Conservation (phyloP, 345 rosid species). For the Trapa bicornis region DNA sequence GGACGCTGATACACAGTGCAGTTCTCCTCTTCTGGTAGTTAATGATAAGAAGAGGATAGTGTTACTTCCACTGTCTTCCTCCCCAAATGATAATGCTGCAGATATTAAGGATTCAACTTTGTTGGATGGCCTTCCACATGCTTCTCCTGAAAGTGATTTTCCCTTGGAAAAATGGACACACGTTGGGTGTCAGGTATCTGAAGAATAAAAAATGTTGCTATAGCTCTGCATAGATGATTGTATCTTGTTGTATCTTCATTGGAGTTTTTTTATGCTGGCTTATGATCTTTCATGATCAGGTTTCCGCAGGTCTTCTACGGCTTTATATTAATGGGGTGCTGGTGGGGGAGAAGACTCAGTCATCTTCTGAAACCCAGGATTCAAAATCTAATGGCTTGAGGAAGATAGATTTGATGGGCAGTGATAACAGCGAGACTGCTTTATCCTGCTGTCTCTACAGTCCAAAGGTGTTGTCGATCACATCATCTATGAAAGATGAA, state of each 20-base stretch:
- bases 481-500: slow-evolving; percentile 29
- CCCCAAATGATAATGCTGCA: slow-evolving; percentile 33
- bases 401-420: slow-evolving; percentile 34
- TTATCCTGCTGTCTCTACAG: slow-evolving; percentile 47
- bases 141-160: slow-evolving; percentile 28
- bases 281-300: slow-evolving; percentile 22
- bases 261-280: background rate
- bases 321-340: slow-evolving; percentile 50
- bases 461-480: slow-evolving; percentile 34
- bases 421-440: slow-evolving; percentile 30
- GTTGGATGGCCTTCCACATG: slow-evolving; percentile 27
- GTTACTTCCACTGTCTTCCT: slow-evolving; percentile 37
- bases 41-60: slow-evolving; percentile 47
- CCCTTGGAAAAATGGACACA: slow-evolving; percentile 61
- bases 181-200: slow-evolving; percentile 58
- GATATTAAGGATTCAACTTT: slow-evolving; percentile 25
- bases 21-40: slow-evolving; percentile 54
- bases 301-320: slow-evolving; percentile 30
- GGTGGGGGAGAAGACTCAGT: slow-evolving; percentile 36
- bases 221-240: background rate
- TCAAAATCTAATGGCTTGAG: slow-evolving; percentile 15
- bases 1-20: slow-evolving; percentile 20
- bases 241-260: background rate
- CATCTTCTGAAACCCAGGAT: slow-evolving; percentile 23
- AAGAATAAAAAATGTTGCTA: background rate